phyloP scores from a whole-genome alignment of 1,284 basidiomycete genomes.

The Cystobasidiaceae sp. region DNA sequence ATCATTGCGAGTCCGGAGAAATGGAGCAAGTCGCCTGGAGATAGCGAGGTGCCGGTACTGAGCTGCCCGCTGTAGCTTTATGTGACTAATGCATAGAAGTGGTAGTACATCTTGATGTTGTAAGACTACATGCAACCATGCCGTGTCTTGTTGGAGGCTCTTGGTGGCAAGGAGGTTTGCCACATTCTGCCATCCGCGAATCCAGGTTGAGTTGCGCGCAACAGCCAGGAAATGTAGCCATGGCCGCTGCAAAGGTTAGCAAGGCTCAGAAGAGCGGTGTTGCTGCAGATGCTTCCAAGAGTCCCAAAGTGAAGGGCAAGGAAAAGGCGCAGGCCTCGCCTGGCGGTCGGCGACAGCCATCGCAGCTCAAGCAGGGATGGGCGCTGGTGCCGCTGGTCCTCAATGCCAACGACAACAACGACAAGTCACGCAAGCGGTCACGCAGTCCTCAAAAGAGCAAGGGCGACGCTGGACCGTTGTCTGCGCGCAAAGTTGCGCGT shows the following conservation, averaged over 20 bases:
- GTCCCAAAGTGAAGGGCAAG: constrained; percentile 13
- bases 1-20: constrained; percentile 19
- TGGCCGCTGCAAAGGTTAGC: neutral
- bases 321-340: constrained; percentile 6
- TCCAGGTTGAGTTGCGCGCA: no score
- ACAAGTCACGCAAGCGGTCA: neutral
- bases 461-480: neutral
- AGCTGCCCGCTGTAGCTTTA: constrained; percentile 7
- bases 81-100: neutral
- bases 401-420: neutral
- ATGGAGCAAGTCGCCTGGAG: constrained; percentile 14
- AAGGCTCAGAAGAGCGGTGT: neutral
- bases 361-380: constrained; percentile 30
- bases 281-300: neutral
- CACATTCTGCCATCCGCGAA: no score
- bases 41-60: constrained; percentile 1
- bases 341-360: neutral
- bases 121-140: no score
- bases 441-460: constrained; percentile 1
- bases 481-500: no score
- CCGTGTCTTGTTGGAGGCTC: no score
- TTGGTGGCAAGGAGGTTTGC: no score
- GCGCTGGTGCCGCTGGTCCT: constrained; percentile 18
- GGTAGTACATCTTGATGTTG: no score
- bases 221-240: neutral